Base-by-base conservation (phyloP, 2,329 filamentous ascomycete genomes). In the Neopestalotiopsis sp. region DNA sequence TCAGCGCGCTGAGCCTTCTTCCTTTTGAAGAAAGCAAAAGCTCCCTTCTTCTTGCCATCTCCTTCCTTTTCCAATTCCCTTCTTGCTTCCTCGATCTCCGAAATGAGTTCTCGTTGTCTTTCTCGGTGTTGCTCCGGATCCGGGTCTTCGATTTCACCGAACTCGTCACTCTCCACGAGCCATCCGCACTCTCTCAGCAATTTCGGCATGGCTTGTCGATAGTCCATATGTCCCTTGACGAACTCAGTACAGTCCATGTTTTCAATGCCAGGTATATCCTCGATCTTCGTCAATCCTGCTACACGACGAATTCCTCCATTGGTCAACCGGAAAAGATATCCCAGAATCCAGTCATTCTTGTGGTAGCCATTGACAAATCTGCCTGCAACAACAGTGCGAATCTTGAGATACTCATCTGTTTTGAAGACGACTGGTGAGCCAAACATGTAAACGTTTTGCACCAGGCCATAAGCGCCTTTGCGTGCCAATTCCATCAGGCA, bases 361-460 rank as follows among this genome's bases (percentile, higher is more conserved):
- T 96, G 93, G 82, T 95, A 99, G 17, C 94, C 96, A 76, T 97
- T 99, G 72, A 99, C 90, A 74, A 98, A 97, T 57, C 95, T 89
- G n/a, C 96, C 96, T 7, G 93, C 88, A 3, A 98, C 93, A 3
- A 97, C 91, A n/a, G 91, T 91, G 67, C 92, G 90, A 10, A 92
- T 93, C 74, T 89, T 91, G 30, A 95, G 80, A 74, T 93, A 98
- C 71, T 99, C 96, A 68, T 98, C 95, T 76, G 90, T 92, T 79
- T 95, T 98, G 63, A 94, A 93, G 10, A 99, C 95, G 10, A 98
- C 86, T 2, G 96, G 96, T 12, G 94, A 94, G 12, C 96, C 96
- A 79, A 98, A 98, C 65, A 98, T 84, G 81, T 97, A 98, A 4
- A 97, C 96, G 74, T 98, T 98, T 77, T 99, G 95, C 4, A 99